Evolutionary conservation across 2,329 filamentous ascomycete species (phyloP).

Genomic region (Exserohilum turcica): DNA sequence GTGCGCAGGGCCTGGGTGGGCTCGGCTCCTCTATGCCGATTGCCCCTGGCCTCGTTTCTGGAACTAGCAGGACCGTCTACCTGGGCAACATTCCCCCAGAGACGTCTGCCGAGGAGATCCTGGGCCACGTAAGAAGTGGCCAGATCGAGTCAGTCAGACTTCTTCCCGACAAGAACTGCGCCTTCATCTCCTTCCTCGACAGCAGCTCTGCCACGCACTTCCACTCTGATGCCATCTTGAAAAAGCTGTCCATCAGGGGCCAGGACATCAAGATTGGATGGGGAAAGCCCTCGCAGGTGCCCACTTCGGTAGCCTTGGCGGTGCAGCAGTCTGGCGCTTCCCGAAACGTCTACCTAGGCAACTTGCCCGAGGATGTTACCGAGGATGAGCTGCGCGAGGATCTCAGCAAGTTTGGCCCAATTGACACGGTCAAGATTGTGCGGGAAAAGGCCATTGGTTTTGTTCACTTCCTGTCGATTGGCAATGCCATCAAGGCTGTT

Average conservation of each 20-base stretch:
- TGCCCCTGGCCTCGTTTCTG: constrained; percentile 79
- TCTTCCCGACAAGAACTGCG: constrained; percentile 98
- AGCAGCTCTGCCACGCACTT: constrained; percentile 98
- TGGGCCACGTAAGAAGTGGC: constrained; percentile 93
- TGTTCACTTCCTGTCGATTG: constrained; percentile 95
- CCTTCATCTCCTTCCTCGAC: constrained; percentile 98
- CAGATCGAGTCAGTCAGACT: constrained; percentile 99
- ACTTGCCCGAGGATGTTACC: constrained; percentile 83
- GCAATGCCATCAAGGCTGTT: constrained; percentile 97
- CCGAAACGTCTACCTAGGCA: constrained; percentile 95
- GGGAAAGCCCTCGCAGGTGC: constrained; percentile 98
- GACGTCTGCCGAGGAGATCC: constrained; percentile 93
- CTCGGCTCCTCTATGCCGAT: constrained; percentile 77
- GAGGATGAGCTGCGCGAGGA: constrained; percentile 95
- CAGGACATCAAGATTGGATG: constrained; percentile 99
- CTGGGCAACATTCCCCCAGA: constrained; percentile 98
- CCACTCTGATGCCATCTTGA: constrained; percentile 98
- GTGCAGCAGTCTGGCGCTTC: constrained; percentile 98
- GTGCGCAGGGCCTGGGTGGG: constrained; percentile 63
- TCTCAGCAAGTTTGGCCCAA: constrained; percentile 91
- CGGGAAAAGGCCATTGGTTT: constrained; percentile 98
- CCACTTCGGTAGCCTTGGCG: constrained; percentile 93
- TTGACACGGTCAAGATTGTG: constrained; percentile 97
- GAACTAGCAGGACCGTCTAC: constrained; percentile 95
- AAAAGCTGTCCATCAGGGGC: constrained; percentile 97